Conservation (phyloP, 345 rosid genomes). For the Salix brachista region DNA sequence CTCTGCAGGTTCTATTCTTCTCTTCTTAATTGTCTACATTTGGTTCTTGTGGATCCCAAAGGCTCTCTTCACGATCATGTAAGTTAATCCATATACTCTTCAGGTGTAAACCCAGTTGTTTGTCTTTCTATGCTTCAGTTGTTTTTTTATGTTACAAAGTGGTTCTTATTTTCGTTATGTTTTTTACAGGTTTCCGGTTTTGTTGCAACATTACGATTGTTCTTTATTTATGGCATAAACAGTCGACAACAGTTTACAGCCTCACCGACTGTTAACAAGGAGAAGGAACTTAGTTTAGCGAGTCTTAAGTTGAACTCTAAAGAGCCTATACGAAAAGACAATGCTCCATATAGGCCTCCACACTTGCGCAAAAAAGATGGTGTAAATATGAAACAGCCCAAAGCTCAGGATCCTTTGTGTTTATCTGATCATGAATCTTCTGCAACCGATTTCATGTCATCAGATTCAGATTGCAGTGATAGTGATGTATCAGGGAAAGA, state of each 20-base stretch:
- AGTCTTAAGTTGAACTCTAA: conserved; percentile 36
- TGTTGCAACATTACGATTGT: conserved; percentile 66
- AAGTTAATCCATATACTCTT: conserved; percentile 32
- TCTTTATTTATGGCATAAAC: conserved; percentile 67
- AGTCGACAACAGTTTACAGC: conserved; percentile 32
- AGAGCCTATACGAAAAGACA: conserved; percentile 33
- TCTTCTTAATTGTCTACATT: conserved; percentile 73
- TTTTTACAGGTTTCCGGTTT: conserved; percentile 68
- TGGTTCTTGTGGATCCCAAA: conserved; percentile 63
- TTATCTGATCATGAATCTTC: conserved; percentile 46
- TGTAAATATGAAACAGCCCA: conserved; percentile 33
- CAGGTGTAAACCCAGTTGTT: neutral
- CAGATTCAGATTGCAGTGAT: conserved; percentile 93
- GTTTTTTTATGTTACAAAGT: conserved; percentile 6
- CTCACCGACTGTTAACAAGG: conserved; percentile 35
- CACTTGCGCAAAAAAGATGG: conserved; percentile 73
- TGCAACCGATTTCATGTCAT: conserved; percentile 45
- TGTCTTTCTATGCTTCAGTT: neutral
- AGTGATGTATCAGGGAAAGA: conserved; percentile 58
- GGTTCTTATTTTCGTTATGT: neutral
- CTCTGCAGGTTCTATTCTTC: conserved; percentile 67
- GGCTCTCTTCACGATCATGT: conserved; percentile 76
- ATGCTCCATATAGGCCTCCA: conserved; percentile 79
- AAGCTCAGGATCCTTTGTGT: conserved; percentile 35
- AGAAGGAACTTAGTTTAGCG: conserved; percentile 32